Conservation (phyloP, 176 grass and related monocot species). For the Rhynchospora pubera region DNA sequence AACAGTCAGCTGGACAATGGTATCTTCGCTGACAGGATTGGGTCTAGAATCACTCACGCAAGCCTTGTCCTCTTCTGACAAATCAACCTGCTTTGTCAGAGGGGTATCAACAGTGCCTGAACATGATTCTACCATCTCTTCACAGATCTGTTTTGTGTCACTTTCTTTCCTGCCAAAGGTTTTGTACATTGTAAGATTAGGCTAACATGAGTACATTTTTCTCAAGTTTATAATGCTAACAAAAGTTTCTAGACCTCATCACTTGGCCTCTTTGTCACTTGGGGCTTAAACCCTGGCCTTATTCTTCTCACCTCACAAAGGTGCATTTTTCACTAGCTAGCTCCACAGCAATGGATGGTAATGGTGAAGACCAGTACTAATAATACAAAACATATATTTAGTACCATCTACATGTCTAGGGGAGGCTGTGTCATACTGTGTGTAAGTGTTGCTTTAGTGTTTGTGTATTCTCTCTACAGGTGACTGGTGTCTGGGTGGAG, state of each 20-base stretch:
- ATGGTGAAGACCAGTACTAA: neutral
- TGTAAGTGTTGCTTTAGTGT: neutral
- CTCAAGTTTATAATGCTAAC: neutral
- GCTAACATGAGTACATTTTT: neutral
- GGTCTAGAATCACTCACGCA: conserved; percentile 61
- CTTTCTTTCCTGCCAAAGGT: conserved; percentile 58
- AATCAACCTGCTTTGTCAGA: conserved; percentile 49
- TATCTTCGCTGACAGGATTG: conserved; percentile 32
- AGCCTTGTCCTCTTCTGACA: conserved; percentile 78
- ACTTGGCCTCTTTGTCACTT: neutral
- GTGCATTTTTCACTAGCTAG: neutral
- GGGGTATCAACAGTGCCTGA: conserved; percentile 22
- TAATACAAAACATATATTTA: neutral
- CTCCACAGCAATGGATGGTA: neutral
- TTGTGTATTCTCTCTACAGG: neutral
- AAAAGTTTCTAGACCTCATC: neutral
- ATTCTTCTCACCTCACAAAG: neutral
- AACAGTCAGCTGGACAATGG: conserved; percentile 43
- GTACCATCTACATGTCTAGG: neutral
- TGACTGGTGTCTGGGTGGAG: neutral
- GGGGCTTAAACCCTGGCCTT: neutral
- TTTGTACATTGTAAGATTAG: neutral
- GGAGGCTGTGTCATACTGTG: neutral
- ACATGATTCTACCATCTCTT: conserved; percentile 64
- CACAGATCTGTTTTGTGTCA: conserved; percentile 66